Conservation (phyloP, 2,329 filamentous ascomycete genomes). For the Falciphora oryzae region DNA sequence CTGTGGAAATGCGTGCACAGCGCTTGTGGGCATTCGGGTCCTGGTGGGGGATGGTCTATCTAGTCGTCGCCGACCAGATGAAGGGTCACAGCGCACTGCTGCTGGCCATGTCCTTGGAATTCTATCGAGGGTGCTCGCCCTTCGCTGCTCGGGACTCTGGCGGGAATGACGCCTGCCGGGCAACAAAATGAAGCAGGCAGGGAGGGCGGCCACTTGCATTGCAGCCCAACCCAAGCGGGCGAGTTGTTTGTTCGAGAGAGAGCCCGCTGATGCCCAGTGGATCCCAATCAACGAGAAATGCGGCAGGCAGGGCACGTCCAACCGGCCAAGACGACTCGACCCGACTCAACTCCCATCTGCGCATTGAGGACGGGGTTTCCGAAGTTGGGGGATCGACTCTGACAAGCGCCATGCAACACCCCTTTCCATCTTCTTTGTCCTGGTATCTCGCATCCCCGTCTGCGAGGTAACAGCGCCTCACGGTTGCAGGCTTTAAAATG, state of each 20-base stretch:
- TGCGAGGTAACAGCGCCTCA: neutral
- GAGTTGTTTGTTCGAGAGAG: neutral
- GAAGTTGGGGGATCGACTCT: neutral
- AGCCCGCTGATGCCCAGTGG: neutral
- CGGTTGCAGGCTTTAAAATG: neutral
- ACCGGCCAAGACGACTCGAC: neutral
- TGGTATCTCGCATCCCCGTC: neutral
- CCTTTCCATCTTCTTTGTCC: neutral
- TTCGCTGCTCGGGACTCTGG: too few species aligned
- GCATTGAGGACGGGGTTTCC: neutral
- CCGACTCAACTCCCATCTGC: neutral
- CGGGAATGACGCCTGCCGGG: neutral
- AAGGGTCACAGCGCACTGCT: too few species aligned
- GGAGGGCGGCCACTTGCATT: conserved; percentile 6
- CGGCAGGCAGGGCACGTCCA: neutral
- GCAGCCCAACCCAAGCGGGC: conserved; percentile 6
- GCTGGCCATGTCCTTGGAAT: too few species aligned
- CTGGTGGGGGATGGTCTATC: too few species aligned
- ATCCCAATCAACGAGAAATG: neutral
- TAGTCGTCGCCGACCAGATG: too few species aligned
- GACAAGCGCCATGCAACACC: neutral
- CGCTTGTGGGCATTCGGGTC: neutral
- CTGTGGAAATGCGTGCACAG: neutral
- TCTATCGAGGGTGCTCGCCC: too few species aligned
- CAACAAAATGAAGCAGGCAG: neutral